Conservation (phyloP, 169 alveolate genomes). For the Cryptosporidium xiaoi region DNA sequence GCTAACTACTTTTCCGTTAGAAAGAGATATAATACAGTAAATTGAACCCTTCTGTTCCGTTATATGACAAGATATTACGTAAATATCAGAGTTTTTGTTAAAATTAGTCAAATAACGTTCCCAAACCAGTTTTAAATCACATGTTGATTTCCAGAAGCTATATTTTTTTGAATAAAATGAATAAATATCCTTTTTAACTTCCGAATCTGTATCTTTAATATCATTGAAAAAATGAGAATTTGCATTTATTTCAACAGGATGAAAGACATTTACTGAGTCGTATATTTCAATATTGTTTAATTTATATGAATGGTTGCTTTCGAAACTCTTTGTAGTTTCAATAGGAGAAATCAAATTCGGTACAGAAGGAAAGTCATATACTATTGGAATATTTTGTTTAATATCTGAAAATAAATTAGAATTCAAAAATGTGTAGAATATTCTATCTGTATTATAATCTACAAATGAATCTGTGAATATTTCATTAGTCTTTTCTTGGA, state of each 20-base stretch:
- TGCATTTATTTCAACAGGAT: conserved; percentile 6
- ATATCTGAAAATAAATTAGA: neutral
- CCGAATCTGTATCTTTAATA: neutral
- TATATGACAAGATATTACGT: conserved; percentile 35
- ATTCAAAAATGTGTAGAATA: conserved; percentile 42
- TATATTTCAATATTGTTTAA: conserved; percentile 1
- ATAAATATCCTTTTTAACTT: neutral
- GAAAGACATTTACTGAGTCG: conserved; percentile 12
- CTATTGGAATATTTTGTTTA: conserved; percentile 2
- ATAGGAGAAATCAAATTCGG: neutral
- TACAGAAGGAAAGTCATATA: conserved; percentile 27
- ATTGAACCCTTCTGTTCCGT: conserved; percentile 59
- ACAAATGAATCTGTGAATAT: neutral
- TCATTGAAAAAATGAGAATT: no score
- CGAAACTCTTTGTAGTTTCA: conserved; percentile 3
- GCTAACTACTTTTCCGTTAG: conserved; percentile 58
- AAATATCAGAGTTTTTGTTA: conserved; percentile 22
- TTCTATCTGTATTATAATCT: conserved; percentile 16
- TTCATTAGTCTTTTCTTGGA: conserved; percentile 17
- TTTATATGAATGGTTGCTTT: neutral
- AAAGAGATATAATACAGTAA: conserved; percentile 59
- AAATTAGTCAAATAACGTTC: conserved; percentile 22
- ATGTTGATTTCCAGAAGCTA: conserved; percentile 40
- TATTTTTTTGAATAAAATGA: no score
- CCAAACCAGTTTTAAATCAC: conserved; percentile 36